Base-by-base conservation (phyloP, 1,284 basidiomycete genomes). In the Ustilago hordei region DNA sequence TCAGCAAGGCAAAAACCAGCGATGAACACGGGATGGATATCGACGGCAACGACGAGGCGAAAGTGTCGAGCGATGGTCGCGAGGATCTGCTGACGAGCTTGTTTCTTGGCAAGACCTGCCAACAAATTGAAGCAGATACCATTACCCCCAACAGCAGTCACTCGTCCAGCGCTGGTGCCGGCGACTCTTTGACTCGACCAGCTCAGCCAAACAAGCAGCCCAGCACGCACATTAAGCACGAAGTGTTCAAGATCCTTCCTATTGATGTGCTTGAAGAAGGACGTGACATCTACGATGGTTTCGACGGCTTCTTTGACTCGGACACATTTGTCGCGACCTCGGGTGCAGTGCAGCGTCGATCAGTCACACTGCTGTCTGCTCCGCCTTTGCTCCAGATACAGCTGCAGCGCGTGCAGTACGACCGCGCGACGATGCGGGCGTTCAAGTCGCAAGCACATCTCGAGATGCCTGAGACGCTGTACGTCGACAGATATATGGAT, bases 361-460 rank as follows among this genome's bases (percentile, higher is more conserved):
- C 95, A 78, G 93, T 97, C 47, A 90, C 92, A 12, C 89, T 98
- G 41, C 90, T 96, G 8, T 91, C 95, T 67, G 89, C 95, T 28
- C 96, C 96, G 1, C 93, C 94, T 1, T 87, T 98, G 64, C 87
- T 99, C 36, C 97, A 99, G 85, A 93, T 99, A 56, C 96, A 98
- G 86, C 90, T 99, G 38, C 82, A 98, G 93, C 90, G 96, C 69
- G 97, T 95, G 1, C 96, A 98, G 90, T 99, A 96, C 88, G 95
- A 99, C 85, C 90, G 94, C 15, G 91, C 92, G 77, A 93, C 92
- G 0, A 89, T 93, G 64, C 91, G 95, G 74, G 92, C 95, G 17
- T 95, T 93, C 88, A 99, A 99, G 87, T 95, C 93, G 11, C 96
- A 99, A 84, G 95, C 94, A 1, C 96, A 95, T 84, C 91, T 99